Base-by-base conservation (phyloP, 2,329 filamentous ascomycete species). In the Alternaria hordeiaustralica region DNA sequence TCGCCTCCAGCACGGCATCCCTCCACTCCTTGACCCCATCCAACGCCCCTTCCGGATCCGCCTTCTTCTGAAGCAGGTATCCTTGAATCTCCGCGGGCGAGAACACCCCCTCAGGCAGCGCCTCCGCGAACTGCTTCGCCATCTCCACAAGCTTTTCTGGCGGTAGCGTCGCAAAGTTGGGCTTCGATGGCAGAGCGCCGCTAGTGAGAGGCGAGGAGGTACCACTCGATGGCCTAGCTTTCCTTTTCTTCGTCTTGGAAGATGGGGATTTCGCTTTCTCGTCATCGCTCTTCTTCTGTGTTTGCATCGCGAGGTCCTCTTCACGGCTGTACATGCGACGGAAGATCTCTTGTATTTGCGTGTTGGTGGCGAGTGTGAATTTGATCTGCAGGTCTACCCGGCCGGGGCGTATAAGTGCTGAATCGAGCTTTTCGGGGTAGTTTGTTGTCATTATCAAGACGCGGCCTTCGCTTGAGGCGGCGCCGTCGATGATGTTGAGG, bases 401-500 rank as follows among this genome's bases (percentile, higher is more conserved):
- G 1, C 88, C 88, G 0, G 88, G 87, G 0, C 88, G 87, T 65
- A 89, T 88, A 18, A 90, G 82, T 0, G 88, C 88, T 65, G 86
- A 85, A 30, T 78, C 75, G 3, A 78, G 65, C 2, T 58, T 60
- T n/a, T 75, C 67, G 3, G 68, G 66, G 11, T 54, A 64, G 57
- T 77, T 77, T 1, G 71, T 71, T 1, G 75, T 77, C 73, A 76
- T 77, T 41, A 77, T 66, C 3, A 78, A 55, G 9, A 77, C 64
- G 6, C 62, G 55, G 6, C 62, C 92, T 80, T 95, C 92, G 71
- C 92, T 91, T 4, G 89, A 91, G 1, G 90, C 91, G 1, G 94
- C 92, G 58, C 93, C 92, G 72, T 96, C 92, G 44, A 96, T 93
- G 61, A 91, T 90, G 78, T 96, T 96, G 55, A 96, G 85, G 1